Base-by-base conservation (phyloP, 2,329 filamentous ascomycete genomes). In the Colletotrichum musae region DNA sequence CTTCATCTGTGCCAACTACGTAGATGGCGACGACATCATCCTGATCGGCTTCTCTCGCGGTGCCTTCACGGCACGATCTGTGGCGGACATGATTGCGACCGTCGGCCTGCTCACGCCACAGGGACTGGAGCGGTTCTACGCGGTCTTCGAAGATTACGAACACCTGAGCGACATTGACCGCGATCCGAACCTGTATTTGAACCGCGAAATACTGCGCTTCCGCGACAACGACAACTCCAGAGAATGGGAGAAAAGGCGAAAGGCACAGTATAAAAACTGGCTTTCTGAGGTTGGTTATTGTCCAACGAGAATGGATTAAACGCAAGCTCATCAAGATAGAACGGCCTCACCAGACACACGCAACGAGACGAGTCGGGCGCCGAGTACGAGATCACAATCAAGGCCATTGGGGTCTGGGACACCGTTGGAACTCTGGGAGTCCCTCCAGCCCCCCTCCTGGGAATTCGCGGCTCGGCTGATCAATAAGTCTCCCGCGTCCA, bases 1-100 rank as follows among this genome's bases (percentile, higher is more conserved):
- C 4, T 91, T 90, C 73, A 79, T 91, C 1, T 89, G 87, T 62
- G 84, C 86, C 73, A 91, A 91, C 77, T 91, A 90, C 72, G 81
- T 83, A 56, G 83, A 85, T 61, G 86, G 87, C 2, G 88, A 90
- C 70, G 84, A 89, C 68, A 87, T 89, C 58, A 77, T 88, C 51
- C 80, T 89, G n/a, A 76, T 88, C 21, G 87, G 87, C 3, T 89
- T 88, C 79, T 89, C 87, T 1, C 82, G 87, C n/a, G 87, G 87
- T 2, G 87, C 87, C 4, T 89, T 89, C 72, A 89, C 87, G 0
- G 86, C 83, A 3, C 82, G 87, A 13, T 88, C 86, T 4, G 82
- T 88, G 9, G 85, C 85, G 2, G 85, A 86, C 45, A 85, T 89
- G 80, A 81, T 88, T 52, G 81, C 80, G 0, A 79, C 81, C 26